These are phyloP conservation scores for Candida sphagnicola DNA, from an alignment of 805 yeast genomes.

Conservation along the genomic window DNA sequence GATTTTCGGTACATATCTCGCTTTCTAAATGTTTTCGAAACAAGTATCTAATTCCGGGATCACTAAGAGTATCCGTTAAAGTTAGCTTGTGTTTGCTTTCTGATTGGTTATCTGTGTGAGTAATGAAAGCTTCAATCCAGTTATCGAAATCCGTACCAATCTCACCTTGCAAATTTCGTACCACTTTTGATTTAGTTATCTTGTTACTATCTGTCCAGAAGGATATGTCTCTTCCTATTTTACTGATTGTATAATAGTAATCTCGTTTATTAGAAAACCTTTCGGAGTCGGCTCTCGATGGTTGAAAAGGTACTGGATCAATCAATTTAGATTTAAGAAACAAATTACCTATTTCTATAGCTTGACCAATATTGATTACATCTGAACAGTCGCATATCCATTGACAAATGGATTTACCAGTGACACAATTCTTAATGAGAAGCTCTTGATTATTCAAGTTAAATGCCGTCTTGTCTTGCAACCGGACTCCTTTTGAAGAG, in stretches of 20 bases:
- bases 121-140: background rate
- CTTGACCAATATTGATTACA: constrained; percentile 49
- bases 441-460: constrained; percentile 11
- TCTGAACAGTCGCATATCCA: constrained; percentile 93
- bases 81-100: constrained; percentile 3
- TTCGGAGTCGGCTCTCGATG: constrained; percentile 30
- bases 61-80: constrained; percentile 48
- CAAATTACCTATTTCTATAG: constrained; percentile 47
- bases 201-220: constrained; percentile 1
- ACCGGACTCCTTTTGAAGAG: constrained; percentile 61
- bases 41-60: constrained; percentile 71
- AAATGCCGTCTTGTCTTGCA: constrained; percentile 37
- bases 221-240: constrained; percentile 31
- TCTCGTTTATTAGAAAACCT: constrained; percentile 16
- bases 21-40: constrained; percentile 63
- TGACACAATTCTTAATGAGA: constrained; percentile 45
- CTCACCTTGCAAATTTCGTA: background rate
- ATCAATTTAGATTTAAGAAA: constrained; percentile 47
- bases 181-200: background rate
- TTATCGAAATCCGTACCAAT: constrained; percentile 3
- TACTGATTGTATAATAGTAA: constrained; percentile 41
- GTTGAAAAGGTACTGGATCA: constrained; percentile 35
- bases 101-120: background rate
- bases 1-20: constrained; percentile 69
- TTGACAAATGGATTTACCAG: constrained; percentile 77